Base-by-base conservation (phyloP, 208 protist genomes). In the Trypanosoma scelopori region DNA sequence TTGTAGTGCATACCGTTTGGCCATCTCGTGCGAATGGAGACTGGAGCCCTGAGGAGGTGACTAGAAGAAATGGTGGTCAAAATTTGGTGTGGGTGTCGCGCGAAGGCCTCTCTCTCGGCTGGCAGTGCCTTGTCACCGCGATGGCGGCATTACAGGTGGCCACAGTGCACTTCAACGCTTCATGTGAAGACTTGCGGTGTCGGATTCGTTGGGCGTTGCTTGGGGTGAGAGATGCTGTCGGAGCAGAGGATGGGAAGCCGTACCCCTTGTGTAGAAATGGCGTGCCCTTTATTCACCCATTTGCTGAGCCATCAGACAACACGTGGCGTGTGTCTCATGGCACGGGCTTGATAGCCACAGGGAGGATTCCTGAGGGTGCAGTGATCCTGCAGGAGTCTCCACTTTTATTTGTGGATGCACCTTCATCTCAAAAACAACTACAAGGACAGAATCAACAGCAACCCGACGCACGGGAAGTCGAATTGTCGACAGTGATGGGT, bases 281-380 rank as follows among this genome's bases (percentile, higher is more conserved):
- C 32, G 9, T 37, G 32, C 32, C 32, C 9, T 37, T 37, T 37
- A 9, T 37, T 7, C 72, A 84, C 48, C 50, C 73, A 23, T 50
- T 28, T 25, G 74, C 74, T 43, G 73, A 81, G 35, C 53, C 74
- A 22, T 82, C 59, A 43, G 50, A 43, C 13, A 76, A 85, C 42
- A 22, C 55, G 12, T 64, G 45, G 23, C 68, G 65, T 46, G 49
- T 77, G n/a, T 57, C 70, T 1, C 65, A 76, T 9, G 83, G 83
- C 13, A 51, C 60, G 3, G 83, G 83, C 1, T 47, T 89, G 20
- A 57, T 85, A 20, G 69, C 83, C 7, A 74, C 60, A 13, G 57
- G 28, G 6, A 13, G 60, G 0, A 69, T 89, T 32, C n/a, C 45
- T 23, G 83, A 81, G 50, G 83, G 79, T 15, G 64, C 60, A 49